Evolutionary conservation across 2,329 filamentous ascomycete genomes (phyloP), one percentile per base, ranked within the genome.

Genomic region (Beauveria sp.): DNA sequence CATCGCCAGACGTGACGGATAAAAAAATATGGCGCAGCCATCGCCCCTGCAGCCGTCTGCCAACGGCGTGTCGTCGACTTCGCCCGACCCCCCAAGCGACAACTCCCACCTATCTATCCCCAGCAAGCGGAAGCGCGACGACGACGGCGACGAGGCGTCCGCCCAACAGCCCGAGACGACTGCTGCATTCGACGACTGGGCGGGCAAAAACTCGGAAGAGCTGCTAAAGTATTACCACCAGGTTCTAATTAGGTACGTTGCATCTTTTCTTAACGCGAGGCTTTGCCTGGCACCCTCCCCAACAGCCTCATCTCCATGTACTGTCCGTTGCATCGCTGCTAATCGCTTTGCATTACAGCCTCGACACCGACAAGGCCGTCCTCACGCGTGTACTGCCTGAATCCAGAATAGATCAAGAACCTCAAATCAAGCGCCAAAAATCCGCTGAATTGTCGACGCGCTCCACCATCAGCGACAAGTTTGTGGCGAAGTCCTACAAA

Each of bases 121-220:
- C 28, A 74, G 75, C 62, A 86, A 86, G 75, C 78, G 84, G 71
- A 86, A 86, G 75, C 83, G 83, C 78, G 81, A 84, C 67, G 72
- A 74, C 55, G 75, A 70, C 63, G 76, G 79, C 66, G 77, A 72
- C 24, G 69, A 68, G 28, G 70, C 68, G 20, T 66, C 66, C 63
- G 72, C 71, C 20, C 66, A 68, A 50, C 63, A 64, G 1, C 56
- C 53, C 18, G 50, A 54, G 61, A 70, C 70, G 61, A 62, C 67
- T 55, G 62, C 62, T 61, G 60, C 61, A 62, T 50, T 65, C 63
- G 62, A 63, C 63, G 61, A 66, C 65, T 66, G 70, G 69, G 49
- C 61, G 66, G 64, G 63, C 60, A 55, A 68, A 51, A 64, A 72
- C 60, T 68, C 74, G 62, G 72, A 70, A 63, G 69, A 73, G 60